Evolutionary conservation across 2,329 filamentous ascomycete genomes (phyloP), one percentile per base, ranked within the genome.

Genomic region (Trichophyton verrucosum): DNA sequence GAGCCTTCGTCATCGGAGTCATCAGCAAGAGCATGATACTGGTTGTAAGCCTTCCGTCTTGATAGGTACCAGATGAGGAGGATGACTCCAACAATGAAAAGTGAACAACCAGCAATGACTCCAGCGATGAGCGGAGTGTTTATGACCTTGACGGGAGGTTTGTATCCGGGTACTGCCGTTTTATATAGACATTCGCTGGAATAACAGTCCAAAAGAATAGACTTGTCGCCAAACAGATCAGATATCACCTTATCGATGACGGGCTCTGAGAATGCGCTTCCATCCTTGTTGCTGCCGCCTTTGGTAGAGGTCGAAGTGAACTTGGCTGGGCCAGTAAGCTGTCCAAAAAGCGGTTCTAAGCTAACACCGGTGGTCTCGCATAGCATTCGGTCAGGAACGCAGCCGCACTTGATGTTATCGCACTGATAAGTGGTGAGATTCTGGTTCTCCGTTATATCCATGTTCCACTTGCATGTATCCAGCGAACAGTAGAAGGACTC

Each of bases 401-500:
- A 99, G 66, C 84, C 84, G 75, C 94, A 99, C 64, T 86, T 80
- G 68, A 96, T 86, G 64, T 90, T 85, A 49, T 92, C 81, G 75
- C 94, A 99, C 65, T 83, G 82, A 76, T 97, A 97, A 58, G 80
- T 82, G 1, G 92, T 97, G 60, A 82, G 85, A 75, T 99, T 99
- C 68, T 83, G 82, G 59, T 82, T 77, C 38, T 86, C 81, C 60
- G 83, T 81, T 62, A 86, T 86, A 61, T 88, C 81, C 71, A 87
- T 84, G 58, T 76, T 81, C 68, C 89, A 94, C 15, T 82, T 75
- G 77, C 94, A 99, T 15, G 86, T 86, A 68, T 89, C 84, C 62
- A 99, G 79, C 64, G 87, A 86, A 76, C 95, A 99, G 75, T 95
- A 99, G 78, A 99, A 99, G 1, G 94, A 97, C 75, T 99, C 94